Evolutionary conservation across 352 stramenopile genomes (phyloP).

Genomic region (Globisporangium lucens): DNA sequence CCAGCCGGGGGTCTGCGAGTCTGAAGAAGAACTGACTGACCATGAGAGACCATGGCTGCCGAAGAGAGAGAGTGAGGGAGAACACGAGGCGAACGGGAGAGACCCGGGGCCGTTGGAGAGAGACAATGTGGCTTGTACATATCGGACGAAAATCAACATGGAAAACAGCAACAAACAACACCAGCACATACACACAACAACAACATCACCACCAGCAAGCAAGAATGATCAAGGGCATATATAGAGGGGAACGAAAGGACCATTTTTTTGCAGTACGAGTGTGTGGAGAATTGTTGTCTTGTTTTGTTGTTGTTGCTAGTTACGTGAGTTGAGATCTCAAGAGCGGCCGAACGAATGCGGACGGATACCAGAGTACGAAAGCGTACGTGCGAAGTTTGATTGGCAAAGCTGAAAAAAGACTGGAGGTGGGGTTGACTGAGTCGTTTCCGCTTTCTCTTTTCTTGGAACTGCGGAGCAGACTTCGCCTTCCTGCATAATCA

Average conservation of each 20-base stretch:
- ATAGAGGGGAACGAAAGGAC: conserved; percentile 29
- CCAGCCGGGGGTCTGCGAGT: not conserved
- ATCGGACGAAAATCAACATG: conserved; percentile 1
- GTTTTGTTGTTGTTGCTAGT: too few relatives aligned
- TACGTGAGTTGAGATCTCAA: too few relatives aligned
- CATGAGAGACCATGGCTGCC: not conserved
- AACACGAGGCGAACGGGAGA: not conserved
- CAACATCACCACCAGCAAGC: conserved; percentile 6
- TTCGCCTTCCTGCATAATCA: not conserved
- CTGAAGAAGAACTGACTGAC: not conserved
- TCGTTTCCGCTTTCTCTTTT: conserved; percentile 2
- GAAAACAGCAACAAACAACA: conserved; percentile 7
- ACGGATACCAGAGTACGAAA: not conserved
- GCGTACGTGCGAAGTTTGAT: not conserved
- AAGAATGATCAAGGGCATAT: conserved; percentile 25
- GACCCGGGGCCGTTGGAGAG: conserved; percentile 2
- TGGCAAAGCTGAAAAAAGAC: not conserved
- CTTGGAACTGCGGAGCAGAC: not conserved
- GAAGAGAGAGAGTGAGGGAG: not conserved
- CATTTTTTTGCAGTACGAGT: not conserved
- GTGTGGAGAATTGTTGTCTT: not conserved
- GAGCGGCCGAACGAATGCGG: not conserved
- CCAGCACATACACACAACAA: conserved; percentile 8
- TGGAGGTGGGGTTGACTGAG: not conserved
- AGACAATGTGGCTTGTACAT: conserved; percentile 17